Evolutionary conservation across 805 yeast genomes (phyloP).

Genomic region (Metschnikowia koreensis): DNA sequence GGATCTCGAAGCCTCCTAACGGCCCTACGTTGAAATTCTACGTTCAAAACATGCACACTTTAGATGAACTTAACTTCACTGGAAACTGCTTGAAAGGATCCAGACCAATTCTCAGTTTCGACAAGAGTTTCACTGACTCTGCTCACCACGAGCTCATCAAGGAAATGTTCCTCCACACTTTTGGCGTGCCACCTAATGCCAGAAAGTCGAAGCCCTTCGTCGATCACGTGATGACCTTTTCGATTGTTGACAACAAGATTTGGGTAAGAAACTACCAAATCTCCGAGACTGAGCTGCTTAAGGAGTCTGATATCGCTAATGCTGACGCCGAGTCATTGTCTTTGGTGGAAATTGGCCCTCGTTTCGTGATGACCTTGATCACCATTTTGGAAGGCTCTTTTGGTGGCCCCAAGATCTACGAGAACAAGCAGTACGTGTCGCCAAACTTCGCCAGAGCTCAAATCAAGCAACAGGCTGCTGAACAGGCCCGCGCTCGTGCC

Average conservation of each 20-base stretch:
- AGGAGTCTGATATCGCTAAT: constrained; percentile 45
- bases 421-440: constrained; percentile 93
- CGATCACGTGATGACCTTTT: constrained; percentile 92
- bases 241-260: constrained; percentile 87
- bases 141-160: constrained; percentile 71
- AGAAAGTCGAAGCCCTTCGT: constrained; percentile 91
- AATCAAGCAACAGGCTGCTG: constrained; percentile 73
- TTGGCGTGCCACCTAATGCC: constrained; percentile 94
- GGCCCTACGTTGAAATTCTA: constrained; percentile 96
- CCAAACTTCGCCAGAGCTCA: constrained; percentile 96
- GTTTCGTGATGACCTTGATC: constrained; percentile 89
- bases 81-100: constrained; percentile 96
- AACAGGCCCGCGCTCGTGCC: constrained; percentile 71
- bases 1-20: constrained; percentile 96
- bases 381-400: constrained; percentile 94
- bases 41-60: constrained; percentile 91
- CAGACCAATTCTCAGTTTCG: constrained; percentile 90
- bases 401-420: constrained; percentile 96
- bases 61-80: constrained; percentile 93
- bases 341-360: constrained; percentile 93
- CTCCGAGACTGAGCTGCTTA: constrained; percentile 59
- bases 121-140: constrained; percentile 63
- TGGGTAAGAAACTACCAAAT: constrained; percentile 97
- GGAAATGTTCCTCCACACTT: constrained; percentile 73
- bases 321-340: constrained; percentile 59